Conservation (phyloP, 441 rosid species). For the Eugenia klotzschiana region DNA sequence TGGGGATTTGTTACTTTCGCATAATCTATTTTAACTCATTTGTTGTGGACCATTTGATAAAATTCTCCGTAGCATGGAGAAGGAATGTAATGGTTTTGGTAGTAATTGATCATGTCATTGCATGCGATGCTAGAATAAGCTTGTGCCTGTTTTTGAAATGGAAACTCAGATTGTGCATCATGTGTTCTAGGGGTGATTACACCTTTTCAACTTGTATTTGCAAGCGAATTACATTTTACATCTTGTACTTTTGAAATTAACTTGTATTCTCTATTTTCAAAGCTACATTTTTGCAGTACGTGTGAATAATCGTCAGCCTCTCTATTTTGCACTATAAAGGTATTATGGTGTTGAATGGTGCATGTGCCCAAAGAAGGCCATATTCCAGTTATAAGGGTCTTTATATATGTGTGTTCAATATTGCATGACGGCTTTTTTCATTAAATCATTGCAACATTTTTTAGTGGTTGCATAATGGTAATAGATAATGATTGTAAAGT, state of each 20-base stretch:
- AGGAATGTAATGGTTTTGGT: neutral
- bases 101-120: neutral
- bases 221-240: neutral
- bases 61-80: neutral
- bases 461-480: neutral
- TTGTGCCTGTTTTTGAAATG: neutral
- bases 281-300: neutral
- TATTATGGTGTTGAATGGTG: neutral
- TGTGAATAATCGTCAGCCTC: neutral
- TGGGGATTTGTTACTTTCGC: neutral
- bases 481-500: neutral
- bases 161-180: neutral
- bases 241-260: neutral
- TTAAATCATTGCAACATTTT: neutral
- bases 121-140: neutral
- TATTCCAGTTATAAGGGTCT: neutral
- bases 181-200: neutral
- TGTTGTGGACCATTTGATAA: neutral
- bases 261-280: neutral
- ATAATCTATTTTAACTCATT: neutral
- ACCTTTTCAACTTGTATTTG: neutral
- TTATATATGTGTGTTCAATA: neutral
- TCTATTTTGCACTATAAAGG: neutral
- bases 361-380: neutral
- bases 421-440: neutral